Evolutionary conservation across 805 yeast genomes (phyloP), one percentile per base, ranked within the genome.

Genomic region (Metschnikowia bowlesiae): DNA sequence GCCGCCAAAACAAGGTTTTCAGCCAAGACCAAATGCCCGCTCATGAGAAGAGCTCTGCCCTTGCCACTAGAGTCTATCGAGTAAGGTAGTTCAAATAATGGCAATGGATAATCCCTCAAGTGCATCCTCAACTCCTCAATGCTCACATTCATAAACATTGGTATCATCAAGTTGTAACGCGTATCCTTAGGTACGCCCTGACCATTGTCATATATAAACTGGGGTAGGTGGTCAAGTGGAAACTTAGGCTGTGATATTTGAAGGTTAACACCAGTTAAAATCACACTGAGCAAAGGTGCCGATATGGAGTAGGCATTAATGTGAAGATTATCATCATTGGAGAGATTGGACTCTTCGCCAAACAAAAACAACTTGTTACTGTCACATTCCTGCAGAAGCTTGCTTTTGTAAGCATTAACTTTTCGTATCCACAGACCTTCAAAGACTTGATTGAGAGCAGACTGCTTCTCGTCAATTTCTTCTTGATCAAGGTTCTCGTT

Each of bases 61-160:
- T 51, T 3, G 69, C 67, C 57, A 14, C 43, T 41, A 6, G 37
- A 36, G 36, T 54, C 55, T 9, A 37, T 41, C 10, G 74, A 69
- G 11, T 73, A 67, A 0, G 96, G 96, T 53, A 91, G 80, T 55
- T 83, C 82, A 8, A 88, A 64, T 45, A 91, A 68, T 0, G 98
- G 97, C 13, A 92, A 61, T 0, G 97, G 97, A 61, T 86, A 89
- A 61, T 91, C 98, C 48, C 94, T 72, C 52, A 91, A 58, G 62
- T 87, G 92, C 58, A 83, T 75, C 52, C 94, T 69, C 10, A 84
- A 62, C 59, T 89, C 95, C 3, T 70, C 68, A 36, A 87, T 70
- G 13, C 69, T 73, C 46, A 87, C 69, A 48, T 83, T 80, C 11
- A 86, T 39, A 63, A 71, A 70, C 48, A 83, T 59, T 0, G 97